A percentile compares a stretch with the other conserved stretches of the same genome.
These are phyloP conservation scores for Kazachstania sp. DNA, from an alignment of 1,139 yeast genomes.

Conservation along the genomic window DNA sequence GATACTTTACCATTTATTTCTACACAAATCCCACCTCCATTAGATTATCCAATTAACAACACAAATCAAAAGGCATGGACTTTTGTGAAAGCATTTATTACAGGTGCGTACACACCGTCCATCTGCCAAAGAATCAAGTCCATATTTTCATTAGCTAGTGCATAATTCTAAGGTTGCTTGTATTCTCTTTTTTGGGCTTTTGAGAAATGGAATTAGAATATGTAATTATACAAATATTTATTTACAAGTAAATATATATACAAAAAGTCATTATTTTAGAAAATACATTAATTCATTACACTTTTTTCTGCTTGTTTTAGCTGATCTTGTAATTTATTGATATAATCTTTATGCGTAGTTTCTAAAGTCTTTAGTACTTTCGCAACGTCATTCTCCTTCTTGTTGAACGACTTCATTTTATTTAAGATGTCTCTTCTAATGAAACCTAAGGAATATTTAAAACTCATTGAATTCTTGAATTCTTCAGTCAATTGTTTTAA, in stretches of 20 bases:
- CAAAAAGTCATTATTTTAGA: background rate
- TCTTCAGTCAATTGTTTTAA: constrained; percentile 59
- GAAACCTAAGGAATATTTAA: constrained; percentile 46
- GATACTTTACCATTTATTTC: constrained; percentile 74
- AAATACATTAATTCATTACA: constrained; percentile 18
- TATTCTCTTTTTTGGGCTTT: background rate
- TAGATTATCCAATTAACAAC: constrained; percentile 84
- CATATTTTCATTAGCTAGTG: constrained; percentile 40
- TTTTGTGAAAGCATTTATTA: constrained; percentile 71
- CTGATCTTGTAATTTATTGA: constrained; percentile 47
- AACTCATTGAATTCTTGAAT: constrained; percentile 44
- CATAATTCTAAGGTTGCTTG: constrained; percentile 5
- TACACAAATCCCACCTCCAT: constrained; percentile 73
- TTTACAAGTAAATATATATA: background rate
- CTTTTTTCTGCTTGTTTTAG: constrained; percentile 55
- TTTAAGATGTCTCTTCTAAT: constrained; percentile 57
- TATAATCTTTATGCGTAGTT: constrained; percentile 54
- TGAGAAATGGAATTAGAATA: background rate
- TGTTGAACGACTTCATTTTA: constrained; percentile 44
- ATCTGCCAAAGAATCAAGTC: constrained; percentile 59
- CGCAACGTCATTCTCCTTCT: constrained; percentile 46
- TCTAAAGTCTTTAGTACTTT: constrained; percentile 55
- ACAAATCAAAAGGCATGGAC: constrained; percentile 73
- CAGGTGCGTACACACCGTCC: constrained; percentile 75
- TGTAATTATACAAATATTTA: background rate